Evolutionary conservation across 176 grass and related monocot genomes (phyloP).

Genomic region (Neostapfia colusana): DNA sequence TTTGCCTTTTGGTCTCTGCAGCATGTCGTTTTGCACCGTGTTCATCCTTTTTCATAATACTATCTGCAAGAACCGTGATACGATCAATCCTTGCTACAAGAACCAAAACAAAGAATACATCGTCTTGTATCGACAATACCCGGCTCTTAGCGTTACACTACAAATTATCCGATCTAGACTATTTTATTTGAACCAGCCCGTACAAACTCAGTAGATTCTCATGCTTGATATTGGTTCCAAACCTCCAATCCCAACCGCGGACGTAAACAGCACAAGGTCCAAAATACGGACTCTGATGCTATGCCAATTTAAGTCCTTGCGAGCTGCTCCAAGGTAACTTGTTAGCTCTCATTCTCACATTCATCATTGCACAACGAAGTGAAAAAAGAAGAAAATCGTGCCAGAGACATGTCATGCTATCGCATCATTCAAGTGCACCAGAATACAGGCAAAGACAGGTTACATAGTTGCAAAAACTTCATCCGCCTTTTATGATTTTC

Average conservation of each 20-base stretch:
- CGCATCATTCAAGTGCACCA: conserved; percentile 24
- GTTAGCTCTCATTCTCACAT: neutral
- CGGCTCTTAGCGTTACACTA: too few relatives aligned
- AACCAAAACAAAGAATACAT: too few relatives aligned
- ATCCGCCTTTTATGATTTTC: conserved; percentile 16
- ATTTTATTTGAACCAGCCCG: too few relatives aligned
- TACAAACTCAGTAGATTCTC: too few relatives aligned
- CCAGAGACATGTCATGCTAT: neutral
- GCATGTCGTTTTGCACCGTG: neutral
- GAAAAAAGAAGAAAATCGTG: neutral
- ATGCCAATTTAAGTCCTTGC: too few relatives aligned
- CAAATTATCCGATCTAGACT: too few relatives aligned
- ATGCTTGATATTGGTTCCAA: too few relatives aligned
- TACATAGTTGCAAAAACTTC: conserved; percentile 46
- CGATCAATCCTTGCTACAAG: neutral
- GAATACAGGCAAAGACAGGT: conserved; percentile 26
- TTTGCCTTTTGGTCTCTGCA: neutral
- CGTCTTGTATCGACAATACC: too few relatives aligned
- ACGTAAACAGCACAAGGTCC: too few relatives aligned
- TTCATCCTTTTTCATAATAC: neutral
- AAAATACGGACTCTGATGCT: too few relatives aligned
- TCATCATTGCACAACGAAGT: neutral
- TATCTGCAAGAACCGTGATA: neutral
- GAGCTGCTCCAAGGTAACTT: too few relatives aligned
- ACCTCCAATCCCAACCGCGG: too few relatives aligned